These are phyloP conservation scores for Syzygium oleosum DNA, from an alignment of 345 rosid genomes.

Conservation along the genomic window DNA sequence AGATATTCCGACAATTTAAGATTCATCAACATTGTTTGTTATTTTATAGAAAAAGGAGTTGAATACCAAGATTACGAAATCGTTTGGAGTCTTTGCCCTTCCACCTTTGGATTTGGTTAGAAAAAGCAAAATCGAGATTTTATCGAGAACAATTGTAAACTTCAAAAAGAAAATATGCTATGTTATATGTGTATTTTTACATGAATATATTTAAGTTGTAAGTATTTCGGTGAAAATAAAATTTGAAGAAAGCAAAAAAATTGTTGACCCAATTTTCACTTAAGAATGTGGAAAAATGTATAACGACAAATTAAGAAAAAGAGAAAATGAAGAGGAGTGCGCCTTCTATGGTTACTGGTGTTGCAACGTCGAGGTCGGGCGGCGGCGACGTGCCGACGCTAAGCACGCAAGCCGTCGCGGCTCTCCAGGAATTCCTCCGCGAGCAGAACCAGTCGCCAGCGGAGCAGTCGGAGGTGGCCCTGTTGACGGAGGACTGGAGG, in stretches of 20 bases:
- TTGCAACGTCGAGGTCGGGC: background rate
- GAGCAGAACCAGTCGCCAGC: constrained; percentile 32
- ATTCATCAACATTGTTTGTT: too few relatives aligned
- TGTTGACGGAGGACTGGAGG: constrained; percentile 84
- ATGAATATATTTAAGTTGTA: background rate
- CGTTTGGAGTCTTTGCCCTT: background rate
- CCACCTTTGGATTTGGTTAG: background rate
- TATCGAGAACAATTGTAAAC: background rate
- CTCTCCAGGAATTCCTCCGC: constrained; percentile 60
- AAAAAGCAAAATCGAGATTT: background rate
- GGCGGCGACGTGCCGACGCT: constrained; percentile 59
- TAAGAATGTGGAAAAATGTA: background rate
- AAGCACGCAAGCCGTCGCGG: constrained; percentile 73
- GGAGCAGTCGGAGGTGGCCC: constrained; percentile 19
- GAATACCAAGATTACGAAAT: background rate
- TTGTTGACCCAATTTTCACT: background rate
- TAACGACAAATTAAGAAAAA: background rate
- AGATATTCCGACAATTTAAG: background rate
- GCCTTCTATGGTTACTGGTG: background rate
- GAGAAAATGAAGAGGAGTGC: background rate
- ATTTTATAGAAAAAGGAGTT: too few relatives aligned
- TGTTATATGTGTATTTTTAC: background rate
- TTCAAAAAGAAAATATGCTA: background rate
- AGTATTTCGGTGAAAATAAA: background rate
- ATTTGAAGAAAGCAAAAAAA: background rate